Evolutionary conservation across 139 green algal genomes (phyloP), one percentile per base, ranked within the genome.

Genomic region (Haematococcus lacustris): DNA sequence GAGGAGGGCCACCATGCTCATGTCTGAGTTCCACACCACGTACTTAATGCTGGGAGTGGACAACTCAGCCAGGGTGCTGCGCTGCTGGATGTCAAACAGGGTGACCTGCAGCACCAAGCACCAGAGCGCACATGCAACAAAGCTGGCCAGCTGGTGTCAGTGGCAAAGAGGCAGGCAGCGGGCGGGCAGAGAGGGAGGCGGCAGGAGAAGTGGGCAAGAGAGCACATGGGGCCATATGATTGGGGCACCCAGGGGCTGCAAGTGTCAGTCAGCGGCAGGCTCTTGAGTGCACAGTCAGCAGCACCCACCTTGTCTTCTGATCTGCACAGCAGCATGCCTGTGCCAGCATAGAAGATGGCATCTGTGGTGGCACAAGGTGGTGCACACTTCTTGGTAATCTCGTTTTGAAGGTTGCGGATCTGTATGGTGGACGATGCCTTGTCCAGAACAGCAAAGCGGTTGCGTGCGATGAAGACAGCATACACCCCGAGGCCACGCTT

Each of bases 1-100:
- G 51, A 98, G 87, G 75, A 99, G 87, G 30, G 95, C 95, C 68
- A 98, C 95, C 62, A 85, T 78, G 68, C 63, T 87, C 91, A 97
- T 98, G 80, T 98, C 95, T 7, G 53, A 70, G 78, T 90, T 95
- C 96, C 96, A 99, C 41, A 98, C 90, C 37, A 97, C 92, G 71
- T 99, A 99, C 89, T 98, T 99, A 76, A 98, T 78, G 71, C 86
- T 86, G n/a, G 96, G 90, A 1, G 90, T 93, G 74, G 81, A 75
- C 39, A 99, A 80, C 85, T 99, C 95, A 0, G 84, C 93, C 38
- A 96, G 67, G 33, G 81, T 76, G 21, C 76, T 86, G 69, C 94
- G 88, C 87, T 98, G 93, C 91, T 98, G 95, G 41, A 99, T 89
- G 75, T 99, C 95, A 82, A 98, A 97, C 76, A 99, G 85, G 26